Evolutionary conservation across 2,329 filamentous ascomycete species (phyloP).

Genomic region (Verticillium klebahnii): DNA sequence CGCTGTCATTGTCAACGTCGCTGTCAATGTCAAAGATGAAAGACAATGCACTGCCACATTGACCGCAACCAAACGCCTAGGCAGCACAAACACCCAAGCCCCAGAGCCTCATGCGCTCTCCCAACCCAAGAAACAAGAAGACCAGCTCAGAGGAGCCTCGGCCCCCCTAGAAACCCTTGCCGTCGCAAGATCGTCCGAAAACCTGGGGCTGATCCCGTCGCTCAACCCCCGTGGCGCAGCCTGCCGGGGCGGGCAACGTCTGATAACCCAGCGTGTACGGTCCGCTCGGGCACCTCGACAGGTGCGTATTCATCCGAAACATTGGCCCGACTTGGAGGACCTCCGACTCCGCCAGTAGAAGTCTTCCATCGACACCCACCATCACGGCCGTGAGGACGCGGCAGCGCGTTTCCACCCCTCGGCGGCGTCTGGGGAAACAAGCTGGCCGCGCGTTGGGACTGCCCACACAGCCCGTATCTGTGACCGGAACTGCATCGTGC

Average conservation of each 20-base stretch:
- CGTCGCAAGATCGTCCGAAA: background rate
- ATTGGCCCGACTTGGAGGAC: conserved; percentile 13
- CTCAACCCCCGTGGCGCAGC: background rate
- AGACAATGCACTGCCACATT: background rate
- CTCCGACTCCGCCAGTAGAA: background rate
- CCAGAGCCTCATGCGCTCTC: background rate
- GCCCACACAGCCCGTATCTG: background rate
- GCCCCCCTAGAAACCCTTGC: background rate
- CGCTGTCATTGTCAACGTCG: background rate
- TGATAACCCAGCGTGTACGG: background rate
- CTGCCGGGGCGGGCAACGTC: background rate
- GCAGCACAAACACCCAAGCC: background rate
- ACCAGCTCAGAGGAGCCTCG: background rate
- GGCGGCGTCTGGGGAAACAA: too few relatives aligned
- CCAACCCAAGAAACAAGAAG: background rate
- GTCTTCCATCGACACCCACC: background rate
- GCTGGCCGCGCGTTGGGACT: background rate
- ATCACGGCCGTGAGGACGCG: too few relatives aligned
- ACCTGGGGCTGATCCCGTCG: background rate
- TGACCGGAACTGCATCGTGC: conserved; percentile 2
- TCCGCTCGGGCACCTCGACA: background rate
- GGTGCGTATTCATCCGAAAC: conserved; percentile 14
- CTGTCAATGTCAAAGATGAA: background rate
- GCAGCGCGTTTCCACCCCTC: too few relatives aligned
- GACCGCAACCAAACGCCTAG: background rate